These are phyloP conservation scores for Trypanosoma caninum DNA, from an alignment of 208 protist species.

Conservation along the genomic window DNA sequence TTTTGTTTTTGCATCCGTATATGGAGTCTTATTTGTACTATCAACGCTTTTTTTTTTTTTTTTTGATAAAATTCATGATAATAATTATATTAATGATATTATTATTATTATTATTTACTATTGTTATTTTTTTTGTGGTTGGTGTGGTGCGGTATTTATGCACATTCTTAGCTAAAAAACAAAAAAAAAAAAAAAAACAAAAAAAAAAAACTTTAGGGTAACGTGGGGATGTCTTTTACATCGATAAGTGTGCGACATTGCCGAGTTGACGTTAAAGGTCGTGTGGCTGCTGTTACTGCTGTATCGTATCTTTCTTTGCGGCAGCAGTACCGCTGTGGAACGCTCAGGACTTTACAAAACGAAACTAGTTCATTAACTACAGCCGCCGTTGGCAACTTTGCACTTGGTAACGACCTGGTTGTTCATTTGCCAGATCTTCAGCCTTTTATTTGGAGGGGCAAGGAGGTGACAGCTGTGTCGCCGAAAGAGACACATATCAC, in stretches of 20 bases:
- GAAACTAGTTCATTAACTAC: not conserved
- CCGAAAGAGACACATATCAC: not conserved
- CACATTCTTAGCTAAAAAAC: not conserved
- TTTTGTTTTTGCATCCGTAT: no score
- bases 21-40: no score
- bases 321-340: no score
- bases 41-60: no score
- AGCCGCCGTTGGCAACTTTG: not conserved
- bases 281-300: no score
- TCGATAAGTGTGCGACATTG: no score
- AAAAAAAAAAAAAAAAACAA: not conserved
- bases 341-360: not conserved
- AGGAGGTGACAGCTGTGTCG: not conserved
- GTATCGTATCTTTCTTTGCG: no score
- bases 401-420: slow-evolving; percentile 21
- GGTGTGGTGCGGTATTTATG: not conserved
- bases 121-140: not conserved
- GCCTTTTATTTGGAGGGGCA: not conserved
- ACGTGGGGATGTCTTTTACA: no score
- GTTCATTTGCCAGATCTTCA: slow-evolving; percentile 3
- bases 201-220: no score
- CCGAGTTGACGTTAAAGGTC: no score
- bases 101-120: not conserved
- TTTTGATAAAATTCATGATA: no score
- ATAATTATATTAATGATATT: no score